Evolutionary conservation across 2,329 filamentous ascomycete genomes (phyloP), one percentile per base, ranked within the genome.

Genomic region (Escovopsis sp.): DNA sequence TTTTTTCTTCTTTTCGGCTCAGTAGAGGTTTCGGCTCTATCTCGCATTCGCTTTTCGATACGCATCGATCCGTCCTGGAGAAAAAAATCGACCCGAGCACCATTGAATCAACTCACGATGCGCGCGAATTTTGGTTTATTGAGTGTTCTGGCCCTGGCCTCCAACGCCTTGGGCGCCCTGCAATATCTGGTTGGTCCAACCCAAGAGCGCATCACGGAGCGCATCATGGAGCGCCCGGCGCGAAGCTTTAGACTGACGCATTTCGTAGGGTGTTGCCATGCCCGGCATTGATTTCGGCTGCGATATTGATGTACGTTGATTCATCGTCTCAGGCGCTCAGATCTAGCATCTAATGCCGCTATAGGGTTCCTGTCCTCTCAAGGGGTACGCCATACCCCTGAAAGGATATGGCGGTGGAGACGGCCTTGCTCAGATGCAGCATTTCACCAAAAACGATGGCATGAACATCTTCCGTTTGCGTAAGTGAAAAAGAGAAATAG

Each of bases 391-490:
- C 37, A 52, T 66, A 25, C 62, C 62, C 9, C 45, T 62, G 11
- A 52, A 45, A 7, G 45, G 49, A 14, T 49, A 55, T 10, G 56
- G 56, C 7, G 58, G 57, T 14, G 57, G 53, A 47, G 55, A 58
- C 38, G 71, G 67, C 10, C 57, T 59, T 4, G 65, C 56, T 0
- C 72, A 77, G 50, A 76, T 78, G 68, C 60, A 68, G 35, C 72
- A 77, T 49, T 78, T 76, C 49, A 61, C 66, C 36, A 57, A 63
- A 11, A 60, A 72, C 42, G 60, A 67, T 46, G 60, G 61, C 42
- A 61, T 76, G 40, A 77, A 77, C 51, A 64, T 71, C 31, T 76
- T 76, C 56, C 58, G 66, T 15, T 60, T 80, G 8, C 72, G 58
- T 57, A 45, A 57, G 60, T 48, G 10, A 14, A 5, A 7, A 30